These are phyloP conservation scores for Talaromyces pinophilus DNA, from an alignment of 2,329 filamentous ascomycete species.

Conservation along the genomic window DNA sequence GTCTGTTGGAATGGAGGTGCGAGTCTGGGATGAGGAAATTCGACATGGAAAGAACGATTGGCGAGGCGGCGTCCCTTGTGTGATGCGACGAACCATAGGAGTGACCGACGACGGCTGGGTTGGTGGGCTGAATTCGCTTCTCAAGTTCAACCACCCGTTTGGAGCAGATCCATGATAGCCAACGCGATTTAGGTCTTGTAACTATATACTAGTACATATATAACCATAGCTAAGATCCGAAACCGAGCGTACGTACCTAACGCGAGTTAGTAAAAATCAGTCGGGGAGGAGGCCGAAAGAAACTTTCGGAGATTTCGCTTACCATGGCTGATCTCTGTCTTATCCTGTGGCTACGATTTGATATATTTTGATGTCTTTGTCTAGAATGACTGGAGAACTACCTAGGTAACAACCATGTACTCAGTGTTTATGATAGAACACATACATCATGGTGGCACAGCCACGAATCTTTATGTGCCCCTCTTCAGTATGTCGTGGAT, in stretches of 20 bases:
- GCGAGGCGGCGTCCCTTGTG: conserved; percentile 85
- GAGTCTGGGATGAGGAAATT: conserved; percentile 84
- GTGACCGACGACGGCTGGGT: conserved; percentile 86
- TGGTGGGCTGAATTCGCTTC: conserved; percentile 82
- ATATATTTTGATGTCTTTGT: neutral
- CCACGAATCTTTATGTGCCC: neutral
- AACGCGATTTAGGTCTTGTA: neutral
- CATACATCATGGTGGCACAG: neutral
- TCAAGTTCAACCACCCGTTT: conserved; percentile 98
- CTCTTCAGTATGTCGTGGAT: neutral
- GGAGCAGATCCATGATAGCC: conserved; percentile 59
- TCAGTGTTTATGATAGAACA: neutral
- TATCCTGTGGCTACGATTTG: neutral
- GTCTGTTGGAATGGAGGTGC: conserved; percentile 76
- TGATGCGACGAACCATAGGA: conserved; percentile 67
- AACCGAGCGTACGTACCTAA: neutral
- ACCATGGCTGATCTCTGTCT: neutral
- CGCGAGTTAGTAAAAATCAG: neutral
- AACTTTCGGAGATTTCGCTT: neutral
- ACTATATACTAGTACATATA: neutral
- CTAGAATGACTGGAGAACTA: neutral
- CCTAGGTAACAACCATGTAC: neutral
- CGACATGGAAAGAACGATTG: conserved; percentile 54
- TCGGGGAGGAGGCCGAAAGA: neutral
- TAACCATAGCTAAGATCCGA: neutral